Evolutionary conservation across 108 stramenopile species (phyloP).

Genomic region (Pseudonitzschia delicatissima): DNA sequence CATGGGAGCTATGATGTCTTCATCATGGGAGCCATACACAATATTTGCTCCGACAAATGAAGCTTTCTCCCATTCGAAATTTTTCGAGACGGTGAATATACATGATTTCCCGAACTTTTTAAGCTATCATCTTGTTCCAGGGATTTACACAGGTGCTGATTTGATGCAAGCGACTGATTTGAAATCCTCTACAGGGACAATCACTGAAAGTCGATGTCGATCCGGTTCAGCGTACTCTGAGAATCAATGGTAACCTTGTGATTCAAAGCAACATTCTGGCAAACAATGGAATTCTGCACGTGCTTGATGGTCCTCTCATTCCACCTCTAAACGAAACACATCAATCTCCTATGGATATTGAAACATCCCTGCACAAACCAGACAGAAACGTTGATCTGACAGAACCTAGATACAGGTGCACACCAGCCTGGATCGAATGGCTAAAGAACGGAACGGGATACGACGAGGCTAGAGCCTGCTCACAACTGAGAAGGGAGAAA

Average conservation of each 20-base stretch:
- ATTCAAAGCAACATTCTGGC: constrained; percentile 17
- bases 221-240: background rate
- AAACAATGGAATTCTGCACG: constrained; percentile 27
- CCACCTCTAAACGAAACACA: background rate
- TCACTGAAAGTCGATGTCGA: background rate
- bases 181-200: background rate
- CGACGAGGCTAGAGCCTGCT: background rate
- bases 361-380: background rate
- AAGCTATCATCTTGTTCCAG: constrained; percentile 6
- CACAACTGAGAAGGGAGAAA: background rate
- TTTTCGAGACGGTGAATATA: too few species aligned
- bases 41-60: constrained; percentile 3
- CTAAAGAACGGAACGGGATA: background rate
- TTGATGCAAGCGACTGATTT: background rate
- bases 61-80: background rate
- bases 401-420: background rate
- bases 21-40: constrained; percentile 1
- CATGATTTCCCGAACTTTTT: background rate
- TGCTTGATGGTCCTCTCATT: constrained; percentile 9
- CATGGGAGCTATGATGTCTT: background rate
- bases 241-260: constrained; percentile 15
- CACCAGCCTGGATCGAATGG: background rate
- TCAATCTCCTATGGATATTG: background rate
- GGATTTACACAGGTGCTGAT: background rate
- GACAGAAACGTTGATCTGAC: background rate